phyloP scores from a whole-genome alignment of 1,284 basidiomycete species.

The Rhizopogon hawkerae region DNA sequence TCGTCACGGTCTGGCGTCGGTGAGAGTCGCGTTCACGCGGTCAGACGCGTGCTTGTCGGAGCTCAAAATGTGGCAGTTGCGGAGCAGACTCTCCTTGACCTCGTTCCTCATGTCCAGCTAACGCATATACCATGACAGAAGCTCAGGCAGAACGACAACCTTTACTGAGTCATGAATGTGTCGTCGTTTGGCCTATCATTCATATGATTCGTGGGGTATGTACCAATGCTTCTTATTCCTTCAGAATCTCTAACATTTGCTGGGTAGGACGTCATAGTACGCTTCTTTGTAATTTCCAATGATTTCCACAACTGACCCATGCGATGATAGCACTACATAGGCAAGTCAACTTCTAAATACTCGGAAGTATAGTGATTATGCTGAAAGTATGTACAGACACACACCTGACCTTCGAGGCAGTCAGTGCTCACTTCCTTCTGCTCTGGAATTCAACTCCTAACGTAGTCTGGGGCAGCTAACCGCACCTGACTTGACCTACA shows the following conservation, averaged over 20 bases:
- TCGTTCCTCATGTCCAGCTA: neutral
- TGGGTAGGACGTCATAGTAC: conserved; percentile 52
- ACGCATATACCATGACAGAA: conserved; percentile 21
- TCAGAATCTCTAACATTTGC: conserved; percentile 1
- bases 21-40: conserved; percentile 9
- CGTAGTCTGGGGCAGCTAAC: conserved; percentile 41
- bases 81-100: neutral
- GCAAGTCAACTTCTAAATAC: conserved; percentile 13
- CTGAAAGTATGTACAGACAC: conserved; percentile 15
- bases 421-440: conserved; percentile 12
- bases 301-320: conserved; percentile 9
- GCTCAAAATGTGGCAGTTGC: conserved; percentile 14
- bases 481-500: conserved; percentile 81
- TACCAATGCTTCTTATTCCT: conserved; percentile 4
- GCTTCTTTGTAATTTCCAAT: conserved; percentile 11
- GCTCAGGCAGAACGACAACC: conserved; percentile 26
- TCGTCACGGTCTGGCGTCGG: conserved; percentile 6
- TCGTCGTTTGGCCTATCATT: conserved; percentile 67
- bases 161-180: conserved; percentile 34
- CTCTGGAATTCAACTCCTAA: conserved; percentile 11
- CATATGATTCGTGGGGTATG: conserved; percentile 57
- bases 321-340: conserved; percentile 22
- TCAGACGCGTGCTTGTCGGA: conserved; percentile 24
- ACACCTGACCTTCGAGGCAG: conserved; percentile 24
- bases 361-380: neutral